These are phyloP conservation scores for Ziziphus jujuba DNA, from an alignment of 306 rosid genomes.

Conservation along the genomic window DNA sequence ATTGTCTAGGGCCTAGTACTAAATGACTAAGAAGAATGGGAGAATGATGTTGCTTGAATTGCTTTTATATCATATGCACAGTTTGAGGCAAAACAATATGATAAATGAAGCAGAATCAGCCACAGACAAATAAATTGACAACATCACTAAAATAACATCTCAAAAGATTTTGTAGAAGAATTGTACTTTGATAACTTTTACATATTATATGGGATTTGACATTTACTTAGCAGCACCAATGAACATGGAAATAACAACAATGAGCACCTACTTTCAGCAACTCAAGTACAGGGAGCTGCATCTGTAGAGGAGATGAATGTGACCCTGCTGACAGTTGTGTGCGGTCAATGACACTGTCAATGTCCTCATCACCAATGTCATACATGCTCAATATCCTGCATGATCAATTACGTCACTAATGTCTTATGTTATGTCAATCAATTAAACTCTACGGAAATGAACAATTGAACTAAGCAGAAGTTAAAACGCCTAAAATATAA, in stretches of 20 bases:
- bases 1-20: not conserved
- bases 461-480: not conserved
- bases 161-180: not conserved
- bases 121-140: too few species aligned
- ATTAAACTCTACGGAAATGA: not conserved
- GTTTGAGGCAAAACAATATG: not conserved
- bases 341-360: conserved; percentile 59
- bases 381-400: conserved; percentile 85
- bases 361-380: conserved; percentile 79
- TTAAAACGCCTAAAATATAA: not conserved
- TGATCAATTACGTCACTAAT: conserved; percentile 4
- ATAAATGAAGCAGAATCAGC: not conserved
- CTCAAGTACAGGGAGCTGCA: conserved; percentile 83
- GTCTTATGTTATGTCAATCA: conserved; percentile 5
- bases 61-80: not conserved
- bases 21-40: not conserved
- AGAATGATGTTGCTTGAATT: not conserved
- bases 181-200: too few species aligned
- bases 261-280: conserved; percentile 69
- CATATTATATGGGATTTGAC: conserved; percentile 1
- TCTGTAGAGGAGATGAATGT: conserved; percentile 69
- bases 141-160: not conserved
- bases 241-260: conserved; percentile 12
- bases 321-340: conserved; percentile 61
- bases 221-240: not conserved